phyloP scores from a whole-genome alignment of 306 rosid species.

The Cicer pinnatifidum region DNA sequence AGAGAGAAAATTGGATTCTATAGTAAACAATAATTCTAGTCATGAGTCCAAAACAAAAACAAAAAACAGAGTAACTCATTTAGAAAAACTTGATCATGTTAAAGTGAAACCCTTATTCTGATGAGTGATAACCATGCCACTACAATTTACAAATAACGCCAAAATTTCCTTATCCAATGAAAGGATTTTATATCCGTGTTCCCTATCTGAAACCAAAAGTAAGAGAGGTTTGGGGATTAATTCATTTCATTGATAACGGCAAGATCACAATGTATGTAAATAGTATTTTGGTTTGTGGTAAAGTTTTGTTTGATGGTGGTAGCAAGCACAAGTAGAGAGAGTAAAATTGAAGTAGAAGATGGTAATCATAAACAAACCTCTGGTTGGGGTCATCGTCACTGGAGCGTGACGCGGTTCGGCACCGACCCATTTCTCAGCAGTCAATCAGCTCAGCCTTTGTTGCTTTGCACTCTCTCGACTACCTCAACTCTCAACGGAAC shows the following conservation, averaged over 20 bases:
- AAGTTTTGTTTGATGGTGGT: neutral
- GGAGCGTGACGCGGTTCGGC: constrained; percentile 35
- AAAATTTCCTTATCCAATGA: too few relatives aligned
- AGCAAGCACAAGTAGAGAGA: neutral
- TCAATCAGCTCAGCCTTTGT: neutral
- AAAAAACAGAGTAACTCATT: neutral
- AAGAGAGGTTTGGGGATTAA: neutral
- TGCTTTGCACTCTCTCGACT: too few relatives aligned
- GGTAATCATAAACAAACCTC: constrained; percentile 34
- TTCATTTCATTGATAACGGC: neutral
- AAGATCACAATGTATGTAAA: neutral
- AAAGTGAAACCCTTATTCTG: neutral
- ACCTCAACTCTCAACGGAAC: too few relatives aligned
- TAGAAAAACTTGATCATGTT: neutral
- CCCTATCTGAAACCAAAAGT: neutral
- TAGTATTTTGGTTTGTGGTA: neutral
- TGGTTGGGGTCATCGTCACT: constrained; percentile 44
- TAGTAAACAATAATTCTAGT: neutral
- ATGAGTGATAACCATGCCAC: too few relatives aligned
- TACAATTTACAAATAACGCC: too few relatives aligned
- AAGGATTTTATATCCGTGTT: too few relatives aligned
- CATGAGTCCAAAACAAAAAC: neutral
- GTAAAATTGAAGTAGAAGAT: neutral
- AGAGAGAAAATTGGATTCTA: neutral
- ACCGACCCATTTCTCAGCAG: constrained; percentile 44